Conservation (phyloP, 306 rosid genomes). For the Trichosanthes truncata region DNA sequence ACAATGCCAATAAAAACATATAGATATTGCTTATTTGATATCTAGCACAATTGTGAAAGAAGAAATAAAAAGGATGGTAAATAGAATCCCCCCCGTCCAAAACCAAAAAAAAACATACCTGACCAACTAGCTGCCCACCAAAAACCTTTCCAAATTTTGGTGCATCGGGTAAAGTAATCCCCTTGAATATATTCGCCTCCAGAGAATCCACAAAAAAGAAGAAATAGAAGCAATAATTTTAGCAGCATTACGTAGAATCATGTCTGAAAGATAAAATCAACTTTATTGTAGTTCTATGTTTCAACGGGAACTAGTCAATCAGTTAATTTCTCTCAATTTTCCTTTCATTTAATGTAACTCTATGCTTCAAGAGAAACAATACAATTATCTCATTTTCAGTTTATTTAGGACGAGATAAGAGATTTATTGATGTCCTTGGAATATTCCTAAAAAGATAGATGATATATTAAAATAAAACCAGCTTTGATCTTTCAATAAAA, state of each 20-base stretch:
- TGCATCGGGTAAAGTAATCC: constrained; percentile 74
- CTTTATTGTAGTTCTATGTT: background rate
- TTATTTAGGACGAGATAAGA: background rate
- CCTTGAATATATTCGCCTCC: constrained; percentile 75
- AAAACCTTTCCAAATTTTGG: constrained; percentile 83
- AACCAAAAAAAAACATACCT: constrained; percentile 42
- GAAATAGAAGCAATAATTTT: background rate
- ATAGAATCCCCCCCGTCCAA: too few relatives aligned
- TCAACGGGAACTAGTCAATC: background rate
- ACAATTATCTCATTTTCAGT: background rate
- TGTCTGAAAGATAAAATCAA: background rate
- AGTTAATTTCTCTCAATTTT: background rate
- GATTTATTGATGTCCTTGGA: background rate
- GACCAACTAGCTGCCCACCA: constrained; percentile 90
- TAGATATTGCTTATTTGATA: background rate
- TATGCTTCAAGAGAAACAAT: background rate
- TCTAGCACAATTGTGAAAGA: background rate
- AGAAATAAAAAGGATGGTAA: background rate
- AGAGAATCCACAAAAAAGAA: background rate
- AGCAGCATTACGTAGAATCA: background rate
- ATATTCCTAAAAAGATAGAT: background rate
- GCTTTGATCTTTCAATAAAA: background rate
- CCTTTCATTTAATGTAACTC: background rate
- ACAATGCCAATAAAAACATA: background rate
- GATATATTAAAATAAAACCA: background rate